Base-by-base conservation (phyloP, 768 basidiomycete species). In the Cyclocybe aegerita region DNA sequence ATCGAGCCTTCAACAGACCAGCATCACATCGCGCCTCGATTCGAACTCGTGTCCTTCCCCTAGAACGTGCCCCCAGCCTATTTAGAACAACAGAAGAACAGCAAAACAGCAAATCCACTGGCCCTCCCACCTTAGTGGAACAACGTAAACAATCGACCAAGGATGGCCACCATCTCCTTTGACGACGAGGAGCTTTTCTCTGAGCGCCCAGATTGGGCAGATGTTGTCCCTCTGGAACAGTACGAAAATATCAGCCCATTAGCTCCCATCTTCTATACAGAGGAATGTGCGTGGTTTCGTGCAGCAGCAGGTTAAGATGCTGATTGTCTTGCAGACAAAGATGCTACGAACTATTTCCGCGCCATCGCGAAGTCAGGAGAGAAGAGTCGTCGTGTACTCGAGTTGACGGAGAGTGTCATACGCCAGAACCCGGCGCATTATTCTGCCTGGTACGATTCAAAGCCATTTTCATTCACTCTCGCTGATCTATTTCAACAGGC, bases 371-470 rank as follows among this genome's bases (percentile, higher is more conserved):
- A 84, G 60, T 70, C 72, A 0, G 82, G 82, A 3, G 96, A 98
- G 74, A 83, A 84, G 71, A 93, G 86, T 54, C 69, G 77, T 14
- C 77, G 96, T 33, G 93, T 88, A 9, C 80, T 99, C 46, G 80
- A 88, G 58, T 76, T 99, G 30, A 99, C 97, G 0, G 91, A 96
- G 68, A 75, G 73, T 35, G 83, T 98, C 60, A 96, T 99, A 56
- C 79, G 87, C 23, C 74, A 88, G 69, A 99, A 99, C 65, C 95
- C 97, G 4, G 93, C 92, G 1, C 97, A 98, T 65, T 99, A 98
- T 64, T 89, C 94, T 44, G 93, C 95, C 58, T 99, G 97, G 96
- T 94, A 64, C 52, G 85, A n/a, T 32, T n/a, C 14, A 15, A 29
- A 9, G 17, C 43, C 7, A 12, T 16, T 37, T 40, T 9, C 15